Percentiles rank a stretch among this genome's conserved stretches.
These are phyloP conservation scores for Articulospora tetracladia DNA, from an alignment of 495 filamentous ascomycete genomes.

Conservation along the genomic window DNA sequence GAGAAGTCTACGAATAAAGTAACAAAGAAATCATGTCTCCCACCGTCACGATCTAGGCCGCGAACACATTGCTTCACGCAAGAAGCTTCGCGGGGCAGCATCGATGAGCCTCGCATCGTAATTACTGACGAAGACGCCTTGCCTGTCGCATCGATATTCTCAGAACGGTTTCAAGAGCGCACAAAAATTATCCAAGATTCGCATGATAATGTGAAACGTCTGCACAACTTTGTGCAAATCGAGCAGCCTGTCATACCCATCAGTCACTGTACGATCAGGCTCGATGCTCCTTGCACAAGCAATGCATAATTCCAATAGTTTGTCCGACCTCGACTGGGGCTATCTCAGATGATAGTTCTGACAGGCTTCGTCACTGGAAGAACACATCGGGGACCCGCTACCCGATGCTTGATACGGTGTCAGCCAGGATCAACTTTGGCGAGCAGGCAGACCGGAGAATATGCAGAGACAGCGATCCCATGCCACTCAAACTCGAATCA, in stretches of 20 bases:
- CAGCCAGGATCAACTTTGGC: not conserved
- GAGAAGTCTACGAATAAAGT: not conserved
- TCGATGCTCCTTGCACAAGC: no score
- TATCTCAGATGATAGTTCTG: not conserved
- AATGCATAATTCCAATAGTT: not conserved
- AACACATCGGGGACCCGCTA: not conserved
- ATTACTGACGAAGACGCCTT: not conserved
- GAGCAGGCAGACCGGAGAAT: not conserved
- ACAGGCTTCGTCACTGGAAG: not conserved
- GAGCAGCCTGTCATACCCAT: not conserved
- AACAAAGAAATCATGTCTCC: not conserved
- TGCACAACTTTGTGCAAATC: not conserved
- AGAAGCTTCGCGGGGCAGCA: no score
- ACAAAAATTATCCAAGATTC: not conserved
- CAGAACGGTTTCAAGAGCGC: not conserved
- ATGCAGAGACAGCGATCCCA: no score
- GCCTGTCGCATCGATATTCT: not conserved
- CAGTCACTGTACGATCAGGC: no score
- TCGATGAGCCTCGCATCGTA: not conserved
- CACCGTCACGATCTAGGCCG: not conserved
- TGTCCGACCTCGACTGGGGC: not conserved
- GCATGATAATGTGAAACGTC: not conserved
- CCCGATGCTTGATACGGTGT: not conserved
- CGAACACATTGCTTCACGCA: no score
- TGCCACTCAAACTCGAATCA: no score